Base-by-base conservation (phyloP, 352 stramenopile species). In the Globisporangium okanoganense region DNA sequence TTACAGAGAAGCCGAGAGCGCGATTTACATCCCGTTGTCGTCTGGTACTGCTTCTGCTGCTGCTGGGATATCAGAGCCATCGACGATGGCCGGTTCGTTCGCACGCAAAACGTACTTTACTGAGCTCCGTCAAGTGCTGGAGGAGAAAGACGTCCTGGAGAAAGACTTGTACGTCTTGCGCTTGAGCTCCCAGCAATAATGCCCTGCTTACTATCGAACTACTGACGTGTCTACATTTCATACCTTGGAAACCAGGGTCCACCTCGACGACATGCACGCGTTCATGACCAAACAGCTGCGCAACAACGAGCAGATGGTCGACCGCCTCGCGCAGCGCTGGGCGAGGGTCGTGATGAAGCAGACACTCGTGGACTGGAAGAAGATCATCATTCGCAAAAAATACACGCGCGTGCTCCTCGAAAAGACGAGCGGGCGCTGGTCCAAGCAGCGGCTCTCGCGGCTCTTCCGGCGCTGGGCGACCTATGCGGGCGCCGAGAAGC, bases 361-460 rank as follows among this genome's bases (percentile, higher is more conserved):
- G 61, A 85, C 79, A 2, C 66, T 90, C 3, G 74, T 78, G 35
- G 70, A 90, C 56, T 90, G 79, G 79, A 84, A 82, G 58, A 86
- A 87, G 66, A 81, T 87, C 41, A 81, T 87, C 45, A 67, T 87
- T 16, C 76, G 78, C 45, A 86, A 86, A 43, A 90, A 90, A 36
- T 90, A 87, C 63, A 87, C 79, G 18, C 76, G 79, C 13, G 79
- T 90, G 40, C 60, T 90, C 48, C 66, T 90, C 0, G 72, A 79
- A 25, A 83, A 87, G 59, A 87, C 76, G 8, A 80, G 73, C 45
- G 67, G 65, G 16, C 70, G 79, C 1, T 87, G 79, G 79, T 62
- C 66, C 14, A 84, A 75, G 52, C 78, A 90, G 58, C 70, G 71
- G 0, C 48, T 84, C 7, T 62, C 64, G 24, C 65, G 71, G 5